Percentiles rank a stretch among this genome's conserved stretches.
phyloP scores from a whole-genome alignment of 2,329 filamentous ascomycete genomes.

The Hypoxylon sp. region DNA sequence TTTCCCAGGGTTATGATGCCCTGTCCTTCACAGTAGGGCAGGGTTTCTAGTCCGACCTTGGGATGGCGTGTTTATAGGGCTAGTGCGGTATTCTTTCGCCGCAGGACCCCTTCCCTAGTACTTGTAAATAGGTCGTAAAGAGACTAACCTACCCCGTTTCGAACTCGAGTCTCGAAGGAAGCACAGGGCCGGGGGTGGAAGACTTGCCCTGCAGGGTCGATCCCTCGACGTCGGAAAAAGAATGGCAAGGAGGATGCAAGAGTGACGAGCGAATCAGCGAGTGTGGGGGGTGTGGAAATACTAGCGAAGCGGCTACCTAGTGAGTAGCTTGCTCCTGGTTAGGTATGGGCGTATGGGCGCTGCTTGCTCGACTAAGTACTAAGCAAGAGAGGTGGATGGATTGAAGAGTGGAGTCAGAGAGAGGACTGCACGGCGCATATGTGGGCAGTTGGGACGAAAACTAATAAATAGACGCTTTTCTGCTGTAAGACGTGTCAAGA shows the following conservation, averaged over 20 bases:
- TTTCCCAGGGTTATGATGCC: constrained; percentile 50
- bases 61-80: constrained; percentile 53
- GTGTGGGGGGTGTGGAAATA: constrained; percentile 50
- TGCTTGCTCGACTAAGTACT: constrained; percentile 41
- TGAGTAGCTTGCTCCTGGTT: constrained; percentile 31
- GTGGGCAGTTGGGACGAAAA: constrained; percentile 47
- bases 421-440: constrained; percentile 45
- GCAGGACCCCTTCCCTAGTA: constrained; percentile 45
- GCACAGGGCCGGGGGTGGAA: constrained; percentile 49
- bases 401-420: constrained; percentile 44
- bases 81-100: constrained; percentile 48
- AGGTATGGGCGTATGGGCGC: constrained; percentile 32
- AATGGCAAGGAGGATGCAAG: constrained; percentile 50
- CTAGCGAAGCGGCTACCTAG: constrained; percentile 50
- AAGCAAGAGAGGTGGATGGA: constrained; percentile 45
- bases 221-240: constrained; percentile 52
- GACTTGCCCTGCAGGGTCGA: constrained; percentile 53
- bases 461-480: constrained; percentile 44
- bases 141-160: constrained; percentile 47
- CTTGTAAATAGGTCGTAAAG: constrained; percentile 31
- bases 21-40: constrained; percentile 45
- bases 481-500: constrained; percentile 48
- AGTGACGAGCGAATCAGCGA: constrained; percentile 52
- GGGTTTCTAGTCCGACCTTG: constrained; percentile 50
- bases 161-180: constrained; percentile 48